Evolutionary conservation across 208 protist species (phyloP).

Genomic region (Wallacemonas sp.): DNA sequence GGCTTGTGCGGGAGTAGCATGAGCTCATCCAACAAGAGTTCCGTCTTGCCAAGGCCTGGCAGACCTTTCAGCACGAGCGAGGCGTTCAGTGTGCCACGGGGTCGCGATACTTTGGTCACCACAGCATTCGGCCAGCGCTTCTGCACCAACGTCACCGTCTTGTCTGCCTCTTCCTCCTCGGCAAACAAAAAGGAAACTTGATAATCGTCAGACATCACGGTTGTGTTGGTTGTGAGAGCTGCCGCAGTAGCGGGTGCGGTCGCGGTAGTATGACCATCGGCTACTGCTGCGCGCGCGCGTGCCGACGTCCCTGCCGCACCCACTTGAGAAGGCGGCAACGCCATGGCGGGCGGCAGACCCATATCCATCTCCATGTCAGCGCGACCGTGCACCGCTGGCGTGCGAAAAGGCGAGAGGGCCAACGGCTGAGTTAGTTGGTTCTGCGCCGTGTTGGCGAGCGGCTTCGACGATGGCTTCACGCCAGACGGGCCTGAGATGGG

Average conservation of each 20-base stretch:
- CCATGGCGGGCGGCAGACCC: slow-evolving; percentile 38
- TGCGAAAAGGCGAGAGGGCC: slow-evolving; percentile 27
- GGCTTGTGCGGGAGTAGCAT: slow-evolving; percentile 54
- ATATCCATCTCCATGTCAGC: slow-evolving; percentile 25
- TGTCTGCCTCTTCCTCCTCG: slow-evolving; percentile 69
- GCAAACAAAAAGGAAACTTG: slow-evolving; percentile 75
- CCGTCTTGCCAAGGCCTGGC: slow-evolving; percentile 66
- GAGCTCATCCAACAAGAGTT: slow-evolving; percentile 61
- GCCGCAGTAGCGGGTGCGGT: not conserved
- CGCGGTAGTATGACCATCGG: not conserved
- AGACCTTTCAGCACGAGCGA: slow-evolving; percentile 84
- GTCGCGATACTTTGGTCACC: slow-evolving; percentile 52
- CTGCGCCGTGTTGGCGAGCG: too few species aligned
- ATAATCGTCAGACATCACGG: slow-evolving; percentile 31
- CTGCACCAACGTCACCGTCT: slow-evolving; percentile 46
- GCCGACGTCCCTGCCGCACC: slow-evolving; percentile 25
- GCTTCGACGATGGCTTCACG: too few species aligned
- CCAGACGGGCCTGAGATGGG: not conserved
- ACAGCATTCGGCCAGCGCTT: slow-evolving; percentile 60
- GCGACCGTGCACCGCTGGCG: slow-evolving; percentile 26
- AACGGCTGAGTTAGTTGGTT: too few species aligned
- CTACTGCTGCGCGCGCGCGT: slow-evolving; percentile 9
- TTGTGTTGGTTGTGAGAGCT: not conserved
- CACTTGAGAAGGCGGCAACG: slow-evolving; percentile 47
- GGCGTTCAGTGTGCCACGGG: slow-evolving; percentile 56